Evolutionary conservation across 306 rosid genomes (phyloP), one percentile per base, ranked within the genome.

Genomic region (Vicia faba): DNA sequence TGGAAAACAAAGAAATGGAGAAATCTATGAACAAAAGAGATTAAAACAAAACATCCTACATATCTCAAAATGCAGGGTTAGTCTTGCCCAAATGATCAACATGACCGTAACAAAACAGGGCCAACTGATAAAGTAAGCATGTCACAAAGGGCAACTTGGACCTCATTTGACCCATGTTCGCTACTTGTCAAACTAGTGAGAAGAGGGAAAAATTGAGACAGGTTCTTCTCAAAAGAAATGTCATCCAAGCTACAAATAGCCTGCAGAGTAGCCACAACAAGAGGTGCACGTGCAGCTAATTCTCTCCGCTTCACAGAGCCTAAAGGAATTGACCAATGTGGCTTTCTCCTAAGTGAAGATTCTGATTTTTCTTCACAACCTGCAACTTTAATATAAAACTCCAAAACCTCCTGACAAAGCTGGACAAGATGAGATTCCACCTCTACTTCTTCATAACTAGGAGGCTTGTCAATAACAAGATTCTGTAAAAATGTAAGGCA

Each of bases 151-250:
- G 97, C 96, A 19, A 70, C 70, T 83, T 95, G 97, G 65, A 95
- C 88, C 55, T 91, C 99, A 33, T 78, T 82, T n/a, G 99, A 88
- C 20, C 99, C 99, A 58, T 95, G 97, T 67, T 95, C 97, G 63
- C 99, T 91, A 57, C 97, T 78, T 61, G 88, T 82, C 90, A 95
- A 82, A 83, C 78, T 82, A 29, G 96, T 80, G 67, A 95, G 82
- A 8, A 91, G 77, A 26, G 99, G 99, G 75, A 95, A 95, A 79
- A 95, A 88, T 23, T 69, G 77, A 70, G 80, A 67, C 82, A 95
- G 79, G 81, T 87, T 82, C 75, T 80, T 85, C 81, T 88, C 89
- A 39, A 91, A 95, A 20, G 91, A 88, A 76, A 65, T 15, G 44
- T 88, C 96, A 41, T 77, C 87, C 88, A 95, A 83, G 80, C 79